Base-by-base conservation (phyloP, 805 yeast species). In the Metschnikowia santaceciliae region DNA sequence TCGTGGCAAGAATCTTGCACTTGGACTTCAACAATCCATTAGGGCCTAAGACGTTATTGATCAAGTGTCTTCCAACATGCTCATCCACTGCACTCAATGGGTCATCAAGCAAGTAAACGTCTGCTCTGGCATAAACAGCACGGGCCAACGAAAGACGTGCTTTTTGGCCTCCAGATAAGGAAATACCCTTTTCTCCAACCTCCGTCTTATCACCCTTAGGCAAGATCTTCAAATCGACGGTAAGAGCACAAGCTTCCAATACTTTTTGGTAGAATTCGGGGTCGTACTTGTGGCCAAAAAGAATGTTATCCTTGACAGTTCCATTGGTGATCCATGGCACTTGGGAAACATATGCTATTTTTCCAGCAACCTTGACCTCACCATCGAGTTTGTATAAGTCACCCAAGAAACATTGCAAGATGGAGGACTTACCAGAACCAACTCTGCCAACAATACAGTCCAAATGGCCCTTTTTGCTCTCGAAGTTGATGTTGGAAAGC, bases 311-410 rank as follows among this genome's bases (percentile, higher is more conserved):
- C 59, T 81, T 86, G 4, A 94, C 92, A 3, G 95, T 77, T 34
- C 96, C 98, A 65, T 94, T 94, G 87, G 90, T 86, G 56, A 94
- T 90, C 99, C 99, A 94, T 1, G 99, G 95, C 37, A 87, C 83
- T 69, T 91, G 98, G 2, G 96, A 84, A 39, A 87, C 96, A 66
- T 91, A 92, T 0, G 97, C 97, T 34, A 88, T 75, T 44, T 80
- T 76, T 39, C 97, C 98, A 63, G 79, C 84, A 10, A 85, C 79
- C 15, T 74, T 73, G 4, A 88, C 91, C 19, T 78, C 70, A 40
- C 98, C 98, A 47, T 80, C 78, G 17, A 83, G 76, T 66, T 86
- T 85, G 66, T 86, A 82, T 56, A 91, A 74, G 60, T 90, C 95
- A 55, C 97, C 98, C 40, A 90, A 71, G 32, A 90, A 70, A 15